phyloP scores from a whole-genome alignment of 495 filamentous ascomycete species.

The Talaromyces ruber region DNA sequence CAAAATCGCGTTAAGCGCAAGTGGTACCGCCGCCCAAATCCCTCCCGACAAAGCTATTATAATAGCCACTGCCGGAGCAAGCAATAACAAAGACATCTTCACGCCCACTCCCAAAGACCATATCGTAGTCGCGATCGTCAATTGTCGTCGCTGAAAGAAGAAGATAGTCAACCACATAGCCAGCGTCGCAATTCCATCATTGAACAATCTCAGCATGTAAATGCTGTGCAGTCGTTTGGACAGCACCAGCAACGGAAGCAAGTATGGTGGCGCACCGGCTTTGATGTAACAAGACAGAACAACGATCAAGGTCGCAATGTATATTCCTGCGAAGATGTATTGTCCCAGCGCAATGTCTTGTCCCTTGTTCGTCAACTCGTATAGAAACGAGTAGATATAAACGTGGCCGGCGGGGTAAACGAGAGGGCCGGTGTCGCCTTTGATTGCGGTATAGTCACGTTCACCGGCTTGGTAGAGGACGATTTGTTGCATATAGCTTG shows the following conservation, averaged over 20 bases:
- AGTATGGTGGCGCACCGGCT: constrained; percentile 75
- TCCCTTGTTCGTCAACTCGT: constrained; percentile 68
- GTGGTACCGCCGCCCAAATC: constrained; percentile 49
- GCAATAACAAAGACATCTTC: constrained; percentile 87
- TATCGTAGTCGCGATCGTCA: constrained; percentile 58
- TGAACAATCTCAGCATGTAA: constrained; percentile 87
- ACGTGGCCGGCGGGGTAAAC: constrained; percentile 94
- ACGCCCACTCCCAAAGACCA: constrained; percentile 77
- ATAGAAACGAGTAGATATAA: constrained; percentile 76
- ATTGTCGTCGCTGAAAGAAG: constrained; percentile 60
- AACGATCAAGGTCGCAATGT: constrained; percentile 62
- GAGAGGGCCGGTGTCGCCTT: constrained; percentile 83
- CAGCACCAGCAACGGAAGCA: constrained; percentile 78
- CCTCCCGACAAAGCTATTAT: constrained; percentile 64
- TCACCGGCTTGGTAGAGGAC: constrained; percentile 72
- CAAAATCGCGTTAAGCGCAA: constrained; percentile 62
- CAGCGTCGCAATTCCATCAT: constrained; percentile 80
- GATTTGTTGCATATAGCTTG: constrained; percentile 92
- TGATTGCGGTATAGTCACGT: constrained; percentile 77
- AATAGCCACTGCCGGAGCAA: constrained; percentile 68
- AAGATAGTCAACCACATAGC: constrained; percentile 77
- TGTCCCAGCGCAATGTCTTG: constrained; percentile 72
- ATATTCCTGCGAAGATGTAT: constrained; percentile 67
- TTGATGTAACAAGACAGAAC: constrained; percentile 77
- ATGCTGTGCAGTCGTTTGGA: constrained; percentile 93